phyloP scores from a whole-genome alignment of 2,329 filamentous ascomycete genomes.

The Sarocladiaceae sp. region DNA sequence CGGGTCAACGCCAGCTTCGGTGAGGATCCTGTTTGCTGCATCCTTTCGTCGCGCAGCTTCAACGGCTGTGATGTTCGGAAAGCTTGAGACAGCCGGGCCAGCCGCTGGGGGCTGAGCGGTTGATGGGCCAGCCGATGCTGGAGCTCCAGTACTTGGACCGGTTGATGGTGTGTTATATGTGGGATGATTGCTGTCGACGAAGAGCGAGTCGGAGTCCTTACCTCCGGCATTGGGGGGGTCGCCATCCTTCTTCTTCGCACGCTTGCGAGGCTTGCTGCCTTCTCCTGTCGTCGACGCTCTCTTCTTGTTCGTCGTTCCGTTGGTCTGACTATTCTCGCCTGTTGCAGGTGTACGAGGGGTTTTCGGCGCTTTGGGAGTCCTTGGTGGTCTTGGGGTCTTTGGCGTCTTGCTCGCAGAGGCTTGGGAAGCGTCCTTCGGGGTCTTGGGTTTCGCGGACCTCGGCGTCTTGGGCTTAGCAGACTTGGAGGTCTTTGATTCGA shows the following conservation, averaged over 20 bases:
- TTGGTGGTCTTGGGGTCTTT: background rate
- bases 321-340: background rate
- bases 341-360: background rate
- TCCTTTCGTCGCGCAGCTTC: constrained; percentile 45
- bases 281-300: constrained; percentile 1
- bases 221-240: constrained; percentile 12
- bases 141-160: background rate
- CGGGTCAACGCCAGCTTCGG: constrained; percentile 42
- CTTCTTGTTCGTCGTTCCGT: constrained; percentile 4
- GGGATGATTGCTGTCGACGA: background rate
- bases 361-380: background rate
- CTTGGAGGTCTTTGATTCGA: constrained; percentile 20
- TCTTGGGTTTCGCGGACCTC: constrained; percentile 15
- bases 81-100: constrained; percentile 14
- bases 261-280: constrained; percentile 15
- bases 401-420: too few species aligned
- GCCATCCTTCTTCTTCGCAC: constrained; percentile 19
- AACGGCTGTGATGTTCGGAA: constrained; percentile 31
- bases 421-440: constrained; percentile 8
- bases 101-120: constrained; percentile 13
- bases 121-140: background rate
- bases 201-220: background rate
- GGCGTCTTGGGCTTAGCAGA: constrained; percentile 17
- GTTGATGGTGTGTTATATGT: background rate
- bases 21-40: constrained; percentile 41